A percentile compares a stretch with the other conserved stretches of the same genome.
Conservation (phyloP, 352 stramenopile genomes). For the Globisporangium paddicum region DNA sequence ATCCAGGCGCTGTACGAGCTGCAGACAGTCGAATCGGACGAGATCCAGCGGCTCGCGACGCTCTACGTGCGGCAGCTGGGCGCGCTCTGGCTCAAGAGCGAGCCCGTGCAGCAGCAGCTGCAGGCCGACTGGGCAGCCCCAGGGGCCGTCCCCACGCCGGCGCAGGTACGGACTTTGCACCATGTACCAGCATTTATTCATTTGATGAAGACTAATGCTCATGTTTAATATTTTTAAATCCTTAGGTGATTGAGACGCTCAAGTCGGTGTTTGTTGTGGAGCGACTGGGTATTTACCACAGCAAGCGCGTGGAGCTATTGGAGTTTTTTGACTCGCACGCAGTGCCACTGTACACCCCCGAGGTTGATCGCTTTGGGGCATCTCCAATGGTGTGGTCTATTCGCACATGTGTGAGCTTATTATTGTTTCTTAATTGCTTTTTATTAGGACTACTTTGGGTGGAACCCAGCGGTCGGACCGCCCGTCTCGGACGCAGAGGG, state of each 20-base stretch:
- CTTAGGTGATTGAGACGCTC: conserved; percentile 38
- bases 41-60: conserved; percentile 34
- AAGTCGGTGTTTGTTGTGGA: conserved; percentile 71
- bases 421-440: conserved; percentile 7
- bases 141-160: conserved; percentile 31
- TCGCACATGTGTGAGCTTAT: not conserved
- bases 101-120: conserved; percentile 18
- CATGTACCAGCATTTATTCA: no score
- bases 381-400: not conserved
- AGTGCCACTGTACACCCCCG: conserved; percentile 41
- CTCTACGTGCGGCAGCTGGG: conserved; percentile 60
- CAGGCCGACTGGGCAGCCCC: conserved; percentile 32
- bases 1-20: conserved; percentile 70
- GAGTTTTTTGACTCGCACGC: conserved; percentile 46
- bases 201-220: no score
- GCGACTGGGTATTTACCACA: conserved; percentile 58
- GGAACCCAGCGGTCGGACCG: conserved; percentile 52
- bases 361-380: conserved; percentile 15
- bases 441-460: conserved; percentile 77
- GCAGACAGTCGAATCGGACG: conserved; percentile 40
- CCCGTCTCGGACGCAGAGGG: conserved; percentile 28
- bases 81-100: conserved; percentile 45
- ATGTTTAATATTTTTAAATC: no score
- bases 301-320: conserved; percentile 57
- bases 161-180: conserved; percentile 26